Evolutionary conservation across 2,329 filamentous ascomycete species (phyloP), one percentile per base, ranked within the genome.

Genomic region (Boeremia exigua): DNA sequence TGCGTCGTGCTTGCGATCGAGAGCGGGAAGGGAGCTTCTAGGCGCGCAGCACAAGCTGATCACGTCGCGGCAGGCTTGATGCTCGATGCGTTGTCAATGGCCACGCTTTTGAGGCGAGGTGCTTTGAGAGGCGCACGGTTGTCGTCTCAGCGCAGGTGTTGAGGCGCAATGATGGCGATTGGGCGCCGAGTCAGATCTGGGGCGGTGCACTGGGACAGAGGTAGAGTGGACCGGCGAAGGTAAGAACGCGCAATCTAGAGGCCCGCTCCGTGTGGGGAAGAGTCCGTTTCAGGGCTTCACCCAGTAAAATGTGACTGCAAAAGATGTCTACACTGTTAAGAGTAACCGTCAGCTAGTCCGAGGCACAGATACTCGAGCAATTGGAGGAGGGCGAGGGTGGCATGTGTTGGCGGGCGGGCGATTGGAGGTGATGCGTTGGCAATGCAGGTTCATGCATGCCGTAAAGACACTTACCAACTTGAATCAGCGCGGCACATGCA

Each of bases 371-470:
- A 66, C 58, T 62, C 56, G 68, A 65, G 72, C 71, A 75, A 75
- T 75, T 75, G 71, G 72, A 63, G 59, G 66, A 70, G 57, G 67
- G 66, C 63, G 66, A 68, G 63, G 61, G 27, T 59, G 69, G 68
- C 69, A 74, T 74, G 72, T 70, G 75, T 65, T 74, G 72, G 70
- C 70, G 66, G 67, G 67, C 61, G 69, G 69, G 60, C 71, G 68
- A 76, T 77, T 75, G 73, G 74, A 74, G 70, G 68, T 72, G 75
- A 77, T 77, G 75, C 69, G 75, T 59, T 77, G 75, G 72, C 75
- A 75, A 69, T 76, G 74, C 74, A 74, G 70, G 69, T 72, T 66
- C 69, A 73, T 76, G 75, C 74, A 75, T 60, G 69, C 61, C 48
- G 50, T 49, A 62, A 56, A 60, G 60, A 60, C 63, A 71, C 72